Evolutionary conservation across 805 yeast species (phyloP).

Genomic region (Pichia occidentalis): DNA sequence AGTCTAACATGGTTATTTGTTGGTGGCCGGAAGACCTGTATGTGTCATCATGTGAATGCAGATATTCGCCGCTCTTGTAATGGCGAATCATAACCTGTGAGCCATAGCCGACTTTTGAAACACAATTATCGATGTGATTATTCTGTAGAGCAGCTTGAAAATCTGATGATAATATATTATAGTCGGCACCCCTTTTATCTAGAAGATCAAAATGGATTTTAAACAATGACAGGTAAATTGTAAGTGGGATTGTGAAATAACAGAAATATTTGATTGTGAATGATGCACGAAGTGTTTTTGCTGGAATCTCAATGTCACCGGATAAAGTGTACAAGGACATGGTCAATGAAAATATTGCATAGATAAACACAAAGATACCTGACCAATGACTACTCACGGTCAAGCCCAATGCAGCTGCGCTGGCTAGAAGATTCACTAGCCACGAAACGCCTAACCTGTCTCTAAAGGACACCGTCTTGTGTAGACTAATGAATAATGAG

Average conservation of each 20-base stretch:
- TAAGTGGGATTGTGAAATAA: slow-evolving; percentile 47
- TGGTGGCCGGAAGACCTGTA: slow-evolving; percentile 57
- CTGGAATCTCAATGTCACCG: slow-evolving; percentile 57
- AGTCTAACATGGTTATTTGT: slow-evolving; percentile 69
- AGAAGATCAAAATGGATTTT: slow-evolving; percentile 48
- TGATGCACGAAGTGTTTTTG: slow-evolving; percentile 36
- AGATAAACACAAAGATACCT: slow-evolving; percentile 49
- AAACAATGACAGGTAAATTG: slow-evolving; percentile 52
- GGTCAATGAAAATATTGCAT: slow-evolving; percentile 9
- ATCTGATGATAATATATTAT: slow-evolving; percentile 56
- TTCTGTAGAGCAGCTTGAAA: slow-evolving; percentile 56
- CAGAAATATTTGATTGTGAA: slow-evolving; percentile 31
- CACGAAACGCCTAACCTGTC: slow-evolving; percentile 43
- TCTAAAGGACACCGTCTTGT: slow-evolving; percentile 24
- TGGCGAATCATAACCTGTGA: slow-evolving; percentile 70
- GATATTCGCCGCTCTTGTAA: slow-evolving; percentile 62
- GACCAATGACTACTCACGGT: slow-evolving; percentile 61
- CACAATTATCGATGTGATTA: slow-evolving; percentile 34
- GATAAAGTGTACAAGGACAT: slow-evolving; percentile 58
- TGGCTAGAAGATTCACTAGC: slow-evolving; percentile 41
- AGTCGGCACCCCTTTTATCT: slow-evolving; percentile 50
- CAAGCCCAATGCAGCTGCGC: slow-evolving; percentile 48
- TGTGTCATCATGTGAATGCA: slow-evolving; percentile 66
- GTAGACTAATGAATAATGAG: slow-evolving; percentile 36
- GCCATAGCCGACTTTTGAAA: slow-evolving; percentile 69